Percentiles rank a stretch among this genome's conserved stretches.
Conservation (phyloP, 768 basidiomycete genomes). For the Agaricus subrufescens region DNA sequence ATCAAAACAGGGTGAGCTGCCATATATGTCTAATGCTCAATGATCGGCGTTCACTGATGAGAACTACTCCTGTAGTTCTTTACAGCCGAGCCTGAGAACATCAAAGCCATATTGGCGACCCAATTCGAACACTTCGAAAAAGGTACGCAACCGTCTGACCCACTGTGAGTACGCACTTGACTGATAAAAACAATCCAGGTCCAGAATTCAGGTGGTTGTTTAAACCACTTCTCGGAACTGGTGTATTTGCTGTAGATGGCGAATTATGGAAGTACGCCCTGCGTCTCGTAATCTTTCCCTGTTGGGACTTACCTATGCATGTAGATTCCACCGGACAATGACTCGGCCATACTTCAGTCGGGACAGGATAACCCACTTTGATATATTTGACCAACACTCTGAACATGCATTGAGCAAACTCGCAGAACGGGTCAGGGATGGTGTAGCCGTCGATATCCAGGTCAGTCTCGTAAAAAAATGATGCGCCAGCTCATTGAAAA, state of each 20-base stretch:
- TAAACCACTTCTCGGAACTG: slow-evolving; percentile 36
- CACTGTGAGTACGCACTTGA: neutral
- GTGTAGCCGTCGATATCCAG: slow-evolving; percentile 56
- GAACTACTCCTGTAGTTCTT: slow-evolving; percentile 14
- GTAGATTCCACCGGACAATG: slow-evolving; percentile 57
- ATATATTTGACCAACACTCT: slow-evolving; percentile 54
- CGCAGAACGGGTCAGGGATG: slow-evolving; percentile 38
- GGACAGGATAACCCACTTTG: slow-evolving; percentile 56
- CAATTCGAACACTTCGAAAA: slow-evolving; percentile 37
- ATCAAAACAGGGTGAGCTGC: slow-evolving; percentile 20
- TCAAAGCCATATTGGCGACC: slow-evolving; percentile 35
- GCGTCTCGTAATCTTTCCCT: neutral
- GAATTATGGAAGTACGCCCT: slow-evolving; percentile 56
- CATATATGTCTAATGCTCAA: neutral
- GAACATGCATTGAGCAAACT: slow-evolving; percentile 40
- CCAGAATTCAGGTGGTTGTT: slow-evolving; percentile 17
- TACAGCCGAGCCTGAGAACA: slow-evolving; percentile 2
- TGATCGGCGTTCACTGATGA: neutral
- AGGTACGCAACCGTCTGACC: slow-evolving; percentile 15
- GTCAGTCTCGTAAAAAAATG: slow-evolving; percentile 21
- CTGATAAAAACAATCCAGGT: slow-evolving; percentile 14
- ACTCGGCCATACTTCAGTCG: slow-evolving; percentile 65
- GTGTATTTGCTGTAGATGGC: slow-evolving; percentile 54
- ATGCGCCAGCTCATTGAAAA: neutral
- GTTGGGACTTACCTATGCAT: neutral